Conservation (phyloP, 176 grass and related monocot species). For the Oropetium thomaeum region DNA sequence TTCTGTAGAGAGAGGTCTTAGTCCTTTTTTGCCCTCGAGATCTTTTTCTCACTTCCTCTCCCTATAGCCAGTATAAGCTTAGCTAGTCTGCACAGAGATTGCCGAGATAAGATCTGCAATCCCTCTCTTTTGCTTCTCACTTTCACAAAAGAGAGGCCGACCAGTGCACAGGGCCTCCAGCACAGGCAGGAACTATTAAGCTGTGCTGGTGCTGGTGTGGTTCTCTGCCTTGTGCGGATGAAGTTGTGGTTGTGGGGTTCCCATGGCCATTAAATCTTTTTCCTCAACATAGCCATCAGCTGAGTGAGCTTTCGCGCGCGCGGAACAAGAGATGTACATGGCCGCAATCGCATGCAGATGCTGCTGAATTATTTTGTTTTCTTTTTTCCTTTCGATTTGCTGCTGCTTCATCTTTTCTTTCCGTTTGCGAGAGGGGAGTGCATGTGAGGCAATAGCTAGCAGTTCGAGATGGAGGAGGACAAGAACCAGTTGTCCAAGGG, state of each 20-base stretch:
- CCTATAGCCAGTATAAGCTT: constrained; percentile 30
- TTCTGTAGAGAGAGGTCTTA: constrained; percentile 11
- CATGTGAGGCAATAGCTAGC: constrained; percentile 22
- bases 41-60: constrained; percentile 7
- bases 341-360: constrained; percentile 41
- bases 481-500: constrained; percentile 68
- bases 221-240: constrained; percentile 23
- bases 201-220: constrained; percentile 9
- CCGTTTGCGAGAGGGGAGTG: constrained; percentile 25
- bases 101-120: constrained; percentile 56
- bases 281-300: constrained; percentile 28
- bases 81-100: constrained; percentile 49
- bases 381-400: constrained; percentile 14
- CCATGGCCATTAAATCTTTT: constrained; percentile 39
- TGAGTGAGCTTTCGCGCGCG: constrained; percentile 34
- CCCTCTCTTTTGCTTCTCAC: constrained; percentile 51
- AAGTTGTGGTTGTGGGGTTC: constrained; percentile 31
- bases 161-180: constrained; percentile 26
- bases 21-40: neutral
- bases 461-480: constrained; percentile 61
- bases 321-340: neutral
- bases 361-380: neutral
- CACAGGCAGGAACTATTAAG: constrained; percentile 29
- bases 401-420: constrained; percentile 24
- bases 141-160: constrained; percentile 54